Percentiles rank a stretch among this genome's conserved stretches.
Conservation (phyloP, 192 early-diverging fungal genomes). For the Haplosporangium gracile region DNA sequence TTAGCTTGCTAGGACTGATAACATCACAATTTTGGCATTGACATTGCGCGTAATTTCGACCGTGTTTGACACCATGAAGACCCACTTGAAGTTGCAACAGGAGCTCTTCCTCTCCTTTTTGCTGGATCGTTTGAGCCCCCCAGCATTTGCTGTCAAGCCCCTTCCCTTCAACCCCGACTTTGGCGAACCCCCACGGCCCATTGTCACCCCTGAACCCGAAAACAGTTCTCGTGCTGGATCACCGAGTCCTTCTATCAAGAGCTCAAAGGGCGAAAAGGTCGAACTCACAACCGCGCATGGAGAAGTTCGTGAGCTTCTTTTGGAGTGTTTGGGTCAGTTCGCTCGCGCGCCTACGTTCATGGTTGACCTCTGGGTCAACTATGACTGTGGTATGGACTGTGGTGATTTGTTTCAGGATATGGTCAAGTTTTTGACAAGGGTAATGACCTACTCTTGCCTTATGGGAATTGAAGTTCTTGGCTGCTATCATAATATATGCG, state of each 20-base stretch:
- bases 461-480: not conserved
- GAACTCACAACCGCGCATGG: conserved; percentile 65
- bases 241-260: conserved; percentile 43
- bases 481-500: not conserved
- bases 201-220: conserved; percentile 36
- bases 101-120: conserved; percentile 81
- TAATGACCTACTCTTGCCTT: conserved; percentile 23
- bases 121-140: conserved; percentile 65
- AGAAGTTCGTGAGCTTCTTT: conserved; percentile 87
- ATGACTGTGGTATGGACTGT: conserved; percentile 88
- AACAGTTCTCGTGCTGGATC: conserved; percentile 44
- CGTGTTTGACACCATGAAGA: conserved; percentile 77
- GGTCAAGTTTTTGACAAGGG: conserved; percentile 82
- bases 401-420: conserved; percentile 92
- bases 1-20: conserved; percentile 67
- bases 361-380: conserved; percentile 94
- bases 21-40: conserved; percentile 69
- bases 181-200: conserved; percentile 29
- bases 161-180: conserved; percentile 54
- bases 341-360: conserved; percentile 82
- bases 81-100: conserved; percentile 81
- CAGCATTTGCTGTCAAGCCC: conserved; percentile 47
- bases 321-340: conserved; percentile 86
- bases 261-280: conserved; percentile 34
- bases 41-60: conserved; percentile 75